Evolutionary conservation across 495 filamentous ascomycete genomes (phyloP).

Genomic region (Penicillium mononematosum): DNA sequence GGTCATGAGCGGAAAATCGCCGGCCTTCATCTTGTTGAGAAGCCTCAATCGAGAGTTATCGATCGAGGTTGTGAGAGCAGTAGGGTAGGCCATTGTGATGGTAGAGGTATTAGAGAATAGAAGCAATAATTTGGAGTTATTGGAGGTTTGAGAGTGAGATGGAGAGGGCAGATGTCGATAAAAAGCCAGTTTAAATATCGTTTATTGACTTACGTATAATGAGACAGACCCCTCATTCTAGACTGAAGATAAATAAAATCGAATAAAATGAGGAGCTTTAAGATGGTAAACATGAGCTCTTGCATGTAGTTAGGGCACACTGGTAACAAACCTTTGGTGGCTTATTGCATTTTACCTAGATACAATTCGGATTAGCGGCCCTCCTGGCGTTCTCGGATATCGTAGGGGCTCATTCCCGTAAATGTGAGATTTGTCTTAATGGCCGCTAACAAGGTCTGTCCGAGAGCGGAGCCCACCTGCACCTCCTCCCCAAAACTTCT

Average conservation of each 20-base stretch:
- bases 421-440: not conserved
- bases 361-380: not conserved
- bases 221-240: not conserved
- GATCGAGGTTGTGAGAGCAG: slow-evolving; percentile 35
- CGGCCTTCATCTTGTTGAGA: slow-evolving; percentile 34
- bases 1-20: slow-evolving; percentile 37
- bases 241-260: not conserved
- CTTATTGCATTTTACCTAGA: not conserved
- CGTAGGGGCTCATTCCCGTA: no score
- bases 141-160: not conserved
- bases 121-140: slow-evolving; percentile 1
- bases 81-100: slow-evolving; percentile 29
- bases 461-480: not conserved
- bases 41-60: slow-evolving; percentile 36
- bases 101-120: not conserved
- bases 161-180: not conserved
- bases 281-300: slow-evolving; percentile 4
- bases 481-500: slow-evolving; percentile 4
- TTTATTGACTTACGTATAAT: not conserved
- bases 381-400: not conserved
- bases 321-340: slow-evolving; percentile 1
- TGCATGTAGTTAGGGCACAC: slow-evolving; percentile 3
- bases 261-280: not conserved
- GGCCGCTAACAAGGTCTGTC: not conserved
- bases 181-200: not conserved